Percentiles rank a stretch among this genome's conserved stretches.
Conservation (phyloP, 345 rosid species). For the Eucalyptus regnans region DNA sequence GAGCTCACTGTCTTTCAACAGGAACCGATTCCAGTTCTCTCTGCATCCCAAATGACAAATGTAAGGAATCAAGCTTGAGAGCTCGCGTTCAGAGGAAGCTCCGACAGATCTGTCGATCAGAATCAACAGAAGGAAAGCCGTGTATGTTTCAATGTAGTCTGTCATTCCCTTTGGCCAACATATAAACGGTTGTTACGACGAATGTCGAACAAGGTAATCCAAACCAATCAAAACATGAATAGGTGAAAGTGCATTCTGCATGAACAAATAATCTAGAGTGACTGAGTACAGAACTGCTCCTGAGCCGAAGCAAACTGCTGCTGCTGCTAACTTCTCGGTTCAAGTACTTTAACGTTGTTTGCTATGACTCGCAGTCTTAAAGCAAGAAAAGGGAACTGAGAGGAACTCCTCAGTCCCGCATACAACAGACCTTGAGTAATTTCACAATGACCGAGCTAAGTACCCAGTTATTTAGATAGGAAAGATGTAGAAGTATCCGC, state of each 20-base stretch:
- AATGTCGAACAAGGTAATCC: neutral
- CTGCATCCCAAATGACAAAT: too few relatives aligned
- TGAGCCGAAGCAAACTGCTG: neutral
- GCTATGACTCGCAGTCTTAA: neutral
- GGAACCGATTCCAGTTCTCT: too few relatives aligned
- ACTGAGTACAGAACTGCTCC: neutral
- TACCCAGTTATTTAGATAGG: neutral
- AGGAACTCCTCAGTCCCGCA: neutral
- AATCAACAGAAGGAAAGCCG: neutral
- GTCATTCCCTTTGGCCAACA: neutral
- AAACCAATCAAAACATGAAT: neutral
- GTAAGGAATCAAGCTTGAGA: neutral
- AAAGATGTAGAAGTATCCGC: neutral
- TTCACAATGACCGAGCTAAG: neutral
- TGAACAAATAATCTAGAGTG: neutral
- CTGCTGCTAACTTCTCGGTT: neutral
- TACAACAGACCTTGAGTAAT: neutral
- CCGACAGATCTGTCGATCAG: neutral
- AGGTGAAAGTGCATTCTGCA: neutral
- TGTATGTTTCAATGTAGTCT: neutral
- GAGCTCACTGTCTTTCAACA: too few relatives aligned
- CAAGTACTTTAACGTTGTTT: fast-evolving
- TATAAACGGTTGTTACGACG: too few relatives aligned
- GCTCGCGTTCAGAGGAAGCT: neutral
- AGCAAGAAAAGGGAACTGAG: neutral